phyloP scores from a whole-genome alignment of 2,329 filamentous ascomycete genomes.

The Fusarium sp. region DNA sequence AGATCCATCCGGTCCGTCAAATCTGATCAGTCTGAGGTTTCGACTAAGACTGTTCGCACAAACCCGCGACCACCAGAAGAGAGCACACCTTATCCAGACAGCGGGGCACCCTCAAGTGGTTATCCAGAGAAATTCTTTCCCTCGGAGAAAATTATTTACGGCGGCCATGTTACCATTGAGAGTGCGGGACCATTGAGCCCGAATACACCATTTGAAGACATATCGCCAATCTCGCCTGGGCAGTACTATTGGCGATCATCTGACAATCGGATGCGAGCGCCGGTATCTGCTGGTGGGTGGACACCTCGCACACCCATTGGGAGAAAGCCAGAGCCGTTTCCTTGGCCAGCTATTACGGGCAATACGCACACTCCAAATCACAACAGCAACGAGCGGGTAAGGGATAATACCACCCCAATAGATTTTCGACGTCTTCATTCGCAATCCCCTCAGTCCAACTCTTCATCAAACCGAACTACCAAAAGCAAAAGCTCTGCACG shows the following conservation, averaged over 20 bases:
- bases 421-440: neutral
- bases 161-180: conserved; percentile 34
- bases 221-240: conserved; percentile 32
- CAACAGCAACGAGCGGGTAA: neutral
- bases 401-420: neutral
- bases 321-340: conserved; percentile 38
- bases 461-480: conserved; percentile 14
- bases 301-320: conserved; percentile 33
- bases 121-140: conserved; percentile 35
- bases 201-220: conserved; percentile 37
- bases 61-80: conserved; percentile 49
- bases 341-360: conserved; percentile 32
- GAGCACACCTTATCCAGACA: conserved; percentile 49
- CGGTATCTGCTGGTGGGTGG: conserved; percentile 15
- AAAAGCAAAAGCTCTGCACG: neutral
- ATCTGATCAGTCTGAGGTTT: conserved; percentile 37
- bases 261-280: conserved; percentile 27
- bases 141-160: conserved; percentile 35
- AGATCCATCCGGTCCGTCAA: neutral
- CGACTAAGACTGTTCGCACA: conserved; percentile 41
- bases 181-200: conserved; percentile 25
- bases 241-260: conserved; percentile 39
- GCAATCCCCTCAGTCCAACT: conserved; percentile 13
- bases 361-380: neutral
- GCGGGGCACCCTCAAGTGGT: conserved; percentile 34